Base-by-base conservation (phyloP, 306 rosid genomes). In the Castanea crenata region DNA sequence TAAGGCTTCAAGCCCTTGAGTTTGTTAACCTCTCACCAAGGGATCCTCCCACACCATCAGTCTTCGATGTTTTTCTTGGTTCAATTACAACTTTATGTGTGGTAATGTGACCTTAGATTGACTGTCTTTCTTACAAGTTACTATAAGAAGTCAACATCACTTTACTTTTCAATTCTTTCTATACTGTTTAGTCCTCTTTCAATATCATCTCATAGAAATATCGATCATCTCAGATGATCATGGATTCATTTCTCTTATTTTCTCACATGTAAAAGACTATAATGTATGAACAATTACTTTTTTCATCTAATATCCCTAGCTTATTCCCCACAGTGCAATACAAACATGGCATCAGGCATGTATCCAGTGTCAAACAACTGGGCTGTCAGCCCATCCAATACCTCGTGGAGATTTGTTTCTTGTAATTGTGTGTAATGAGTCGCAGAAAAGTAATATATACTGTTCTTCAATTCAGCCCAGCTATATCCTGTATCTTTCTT, bases 1-100 rank as follows among this genome's bases (percentile, higher is more conserved):
- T 82, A 38, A 72, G 81, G 78, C 49, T 55, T 27, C 81, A 82
- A 29, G 69, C 85, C 44, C 74, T 77, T n/a, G 80, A 77, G 59
- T 64, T 72, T 32, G 74, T 38, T 46, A 71, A 72, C 54, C 74
- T 76, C 61, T 49, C 55, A 3, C 74, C 75, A 4, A 34, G 16
- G 29, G 58, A 2, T 23, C 27, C 77, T 31, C 54, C 69, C n/a
- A 51, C 38, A 9, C 74, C 69, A 29, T 35, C 74, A 8, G 57
- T 21, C 19, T 44, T 52, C 4, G 80, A 69, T 55, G 29, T 34
- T 55, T 7, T 6, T 49, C 23, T 67, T 71, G n/a, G 5, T 7
- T 72, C 71, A 19, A 23, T 72, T 55, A 31, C 64, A 56, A 4
- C 52, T 27, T 69, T n/a, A 19, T 82, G 81, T 73, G 58, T 73